These are phyloP conservation scores for Mariannaea sp. DNA, from an alignment of 2,329 filamentous ascomycete genomes.

Conservation along the genomic window DNA sequence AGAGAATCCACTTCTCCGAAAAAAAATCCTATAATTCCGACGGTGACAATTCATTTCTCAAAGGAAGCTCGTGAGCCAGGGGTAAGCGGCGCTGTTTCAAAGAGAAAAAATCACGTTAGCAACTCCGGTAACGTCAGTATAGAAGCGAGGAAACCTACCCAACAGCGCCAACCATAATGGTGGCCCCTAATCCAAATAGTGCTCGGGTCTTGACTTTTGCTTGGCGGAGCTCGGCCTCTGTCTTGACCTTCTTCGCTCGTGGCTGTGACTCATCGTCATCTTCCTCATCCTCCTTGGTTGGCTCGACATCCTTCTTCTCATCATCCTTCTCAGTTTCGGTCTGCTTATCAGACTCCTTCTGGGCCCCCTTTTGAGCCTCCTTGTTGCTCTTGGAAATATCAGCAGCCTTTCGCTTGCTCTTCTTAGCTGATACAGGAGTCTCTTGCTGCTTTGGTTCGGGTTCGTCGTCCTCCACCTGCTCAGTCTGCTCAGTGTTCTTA, in stretches of 20 bases:
- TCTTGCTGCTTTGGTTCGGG: slow-evolving; percentile 40
- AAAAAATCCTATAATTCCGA: slow-evolving; percentile 14
- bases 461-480: slow-evolving; percentile 50
- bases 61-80: slow-evolving; percentile 58
- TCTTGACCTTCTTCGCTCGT: slow-evolving; percentile 76
- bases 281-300: slow-evolving; percentile 45
- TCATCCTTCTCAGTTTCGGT: too few species aligned
- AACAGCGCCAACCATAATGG: slow-evolving; percentile 84
- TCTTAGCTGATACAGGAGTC: slow-evolving; percentile 50
- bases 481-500: slow-evolving; percentile 41
- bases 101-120: too few species aligned
- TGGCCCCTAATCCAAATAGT: slow-evolving; percentile 82
- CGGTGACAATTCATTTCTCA: slow-evolving; percentile 41
- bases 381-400: slow-evolving; percentile 72
- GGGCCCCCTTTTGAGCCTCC: slow-evolving; percentile 36
- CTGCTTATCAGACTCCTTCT: too few species aligned
- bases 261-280: slow-evolving; percentile 53
- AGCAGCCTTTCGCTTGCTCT: slow-evolving; percentile 74
- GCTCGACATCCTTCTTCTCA: slow-evolving; percentile 33
- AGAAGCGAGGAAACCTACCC: slow-evolving; percentile 66
- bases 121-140: slow-evolving; percentile 9
- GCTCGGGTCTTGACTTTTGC: slow-evolving; percentile 86
- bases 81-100: slow-evolving; percentile 50
- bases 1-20: slow-evolving; percentile 24
- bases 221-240: slow-evolving; percentile 80